phyloP scores from a whole-genome alignment of 495 filamentous ascomycete genomes.

The Pyrenula aspistea region DNA sequence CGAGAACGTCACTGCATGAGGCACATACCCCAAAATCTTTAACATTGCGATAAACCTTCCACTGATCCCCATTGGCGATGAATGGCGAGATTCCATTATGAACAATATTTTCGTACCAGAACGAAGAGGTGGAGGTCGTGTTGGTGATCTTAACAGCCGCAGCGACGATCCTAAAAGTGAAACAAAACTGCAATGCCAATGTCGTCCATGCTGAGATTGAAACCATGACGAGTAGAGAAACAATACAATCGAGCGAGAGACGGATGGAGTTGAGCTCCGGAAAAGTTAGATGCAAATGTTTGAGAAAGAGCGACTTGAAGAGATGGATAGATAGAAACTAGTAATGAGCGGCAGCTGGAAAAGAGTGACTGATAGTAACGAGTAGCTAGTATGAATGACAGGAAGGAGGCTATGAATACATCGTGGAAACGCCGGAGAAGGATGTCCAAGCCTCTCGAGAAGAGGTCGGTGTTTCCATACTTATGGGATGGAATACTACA shows the following conservation, averaged over 20 bases:
- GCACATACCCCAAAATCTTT: slow-evolving; percentile 21
- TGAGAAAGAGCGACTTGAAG: not conserved
- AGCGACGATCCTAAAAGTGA: not conserved
- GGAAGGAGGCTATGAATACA: too few species aligned
- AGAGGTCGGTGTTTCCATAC: too few species aligned
- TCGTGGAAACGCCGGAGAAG: too few species aligned
- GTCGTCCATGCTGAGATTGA: not conserved
- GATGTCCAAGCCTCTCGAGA: too few species aligned
- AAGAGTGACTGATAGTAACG: not conserved
- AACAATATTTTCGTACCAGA: slow-evolving; percentile 23
- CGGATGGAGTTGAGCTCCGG: not conserved
- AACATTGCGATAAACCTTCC: slow-evolving; percentile 25
- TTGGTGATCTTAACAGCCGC: not conserved
- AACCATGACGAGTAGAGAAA: not conserved
- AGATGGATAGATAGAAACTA: not conserved
- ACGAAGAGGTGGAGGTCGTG: not conserved
- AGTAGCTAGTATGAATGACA: too few species aligned
- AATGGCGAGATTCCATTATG: slow-evolving; percentile 23
- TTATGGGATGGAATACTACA: too few species aligned
- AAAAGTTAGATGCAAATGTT: not conserved
- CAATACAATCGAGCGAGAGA: not conserved
- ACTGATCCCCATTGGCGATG: slow-evolving; percentile 10
- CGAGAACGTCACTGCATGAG: slow-evolving; percentile 4
- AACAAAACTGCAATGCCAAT: not conserved
- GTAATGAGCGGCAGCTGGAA: not conserved